phyloP scores from a whole-genome alignment of 257 asterid genomes.

The Fraxinus pennsylvanica region DNA sequence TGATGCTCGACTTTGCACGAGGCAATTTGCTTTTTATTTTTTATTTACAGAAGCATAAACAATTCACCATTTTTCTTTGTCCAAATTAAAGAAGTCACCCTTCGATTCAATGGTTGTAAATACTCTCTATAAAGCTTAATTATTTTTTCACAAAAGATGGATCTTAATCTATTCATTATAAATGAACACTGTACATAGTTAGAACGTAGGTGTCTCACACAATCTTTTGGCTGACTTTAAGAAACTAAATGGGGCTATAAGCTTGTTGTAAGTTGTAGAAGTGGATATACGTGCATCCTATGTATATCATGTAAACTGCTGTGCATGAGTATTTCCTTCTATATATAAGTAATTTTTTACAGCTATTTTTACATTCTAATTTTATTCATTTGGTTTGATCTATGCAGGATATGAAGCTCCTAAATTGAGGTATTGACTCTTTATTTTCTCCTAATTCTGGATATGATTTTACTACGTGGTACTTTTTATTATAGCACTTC shows the following conservation, averaged over 20 bases:
- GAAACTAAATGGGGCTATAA: neutral
- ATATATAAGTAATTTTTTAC: neutral
- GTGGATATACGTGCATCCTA: neutral
- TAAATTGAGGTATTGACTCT: slow-evolving; percentile 45
- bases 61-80: neutral
- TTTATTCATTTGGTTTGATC: neutral
- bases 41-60: neutral
- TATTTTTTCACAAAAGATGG: neutral
- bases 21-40: no score
- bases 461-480: neutral
- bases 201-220: neutral
- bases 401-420: slow-evolving; percentile 73
- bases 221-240: neutral
- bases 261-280: neutral
- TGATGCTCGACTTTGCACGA: no score
- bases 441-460: neutral
- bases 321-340: neutral
- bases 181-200: neutral
- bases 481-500: neutral
- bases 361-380: neutral
- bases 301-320: slow-evolving; percentile 1
- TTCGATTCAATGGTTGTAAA: neutral
- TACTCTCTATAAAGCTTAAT: neutral
- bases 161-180: neutral
- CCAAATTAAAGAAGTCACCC: neutral